Percentiles rank a stretch among this genome's conserved stretches.
phyloP scores from a whole-genome alignment of 2,329 filamentous ascomycete species.

The Leptographium lundbergii region DNA sequence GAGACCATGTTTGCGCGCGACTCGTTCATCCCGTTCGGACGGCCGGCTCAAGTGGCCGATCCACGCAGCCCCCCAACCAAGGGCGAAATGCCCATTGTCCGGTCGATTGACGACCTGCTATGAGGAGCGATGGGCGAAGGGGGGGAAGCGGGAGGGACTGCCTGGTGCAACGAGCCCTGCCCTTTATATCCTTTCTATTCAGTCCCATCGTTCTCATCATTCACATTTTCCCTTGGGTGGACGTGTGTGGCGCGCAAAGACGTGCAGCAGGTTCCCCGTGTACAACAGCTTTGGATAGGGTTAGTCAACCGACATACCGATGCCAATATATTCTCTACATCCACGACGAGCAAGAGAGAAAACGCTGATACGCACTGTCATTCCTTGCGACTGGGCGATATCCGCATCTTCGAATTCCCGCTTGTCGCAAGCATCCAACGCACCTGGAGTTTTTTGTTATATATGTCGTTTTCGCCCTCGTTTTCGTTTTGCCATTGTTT shows the following conservation, averaged over 20 bases:
- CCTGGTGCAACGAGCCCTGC: background rate
- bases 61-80: constrained; percentile 64
- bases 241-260: background rate
- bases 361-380: background rate
- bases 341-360: background rate
- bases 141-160: background rate
- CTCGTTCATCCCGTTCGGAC: constrained; percentile 37
- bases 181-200: background rate
- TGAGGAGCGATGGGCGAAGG: constrained; percentile 21
- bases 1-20: constrained; percentile 41
- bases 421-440: background rate
- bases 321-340: background rate
- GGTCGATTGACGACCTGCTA: constrained; percentile 67
- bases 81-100: constrained; percentile 61
- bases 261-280: background rate
- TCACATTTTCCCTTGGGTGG: background rate
- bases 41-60: constrained; percentile 42
- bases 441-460: background rate
- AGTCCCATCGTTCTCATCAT: background rate
- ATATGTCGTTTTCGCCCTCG: background rate
- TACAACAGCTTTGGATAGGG: background rate
- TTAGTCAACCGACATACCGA: background rate
- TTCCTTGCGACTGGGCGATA: background rate
- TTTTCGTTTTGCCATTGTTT: background rate
- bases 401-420: background rate